Base-by-base conservation (phyloP, 495 filamentous ascomycete genomes). In the Neurospora sp. region DNA sequence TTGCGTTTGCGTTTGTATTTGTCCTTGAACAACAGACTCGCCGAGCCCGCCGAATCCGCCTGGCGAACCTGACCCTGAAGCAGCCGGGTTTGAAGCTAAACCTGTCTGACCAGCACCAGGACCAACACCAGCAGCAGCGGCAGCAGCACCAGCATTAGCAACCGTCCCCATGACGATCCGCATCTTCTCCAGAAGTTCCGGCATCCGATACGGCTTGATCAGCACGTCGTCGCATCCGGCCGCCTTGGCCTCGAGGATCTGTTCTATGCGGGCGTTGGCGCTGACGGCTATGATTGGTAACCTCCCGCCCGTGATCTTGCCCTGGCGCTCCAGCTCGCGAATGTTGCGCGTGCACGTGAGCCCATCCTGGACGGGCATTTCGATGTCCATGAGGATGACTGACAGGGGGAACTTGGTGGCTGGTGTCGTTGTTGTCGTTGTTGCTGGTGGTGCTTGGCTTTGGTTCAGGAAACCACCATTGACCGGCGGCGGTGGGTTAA, bases 341-440 rank as follows among this genome's bases (percentile, higher is more conserved):
- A 96, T 93, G 65, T 84, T 83, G 41, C 83, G 80, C 20, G 91
- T 90, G 72, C 91, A 91, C 22, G 88, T 88, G 35, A 91, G 86
- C 11, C 93, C 93, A 78, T 94, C 90, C 89, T 94, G 93, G 16
- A 94, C 81, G 0, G 93, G 93, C 93, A 95, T 95, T 76, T 94
- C 92, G 69, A 93, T 89, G 76, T 95, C 93, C 91, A 93, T 93
- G 4, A 94, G 82, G 22, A 94, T 87, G 11, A 93, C 79, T 1
- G 78, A 76, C 6, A 80, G 73, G 5, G 78, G 75, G 27, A 79
- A 79, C 12, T 59, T 71, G 11, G 61, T 5, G 35, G 31, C 14
- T 38, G 44, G 9, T 65, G 22, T 53, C 14, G 6, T 53, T 37
- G 37, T 71, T n/a, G 14, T 9, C 10, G 37, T 82, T 77, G 35